Conservation (phyloP, 2,329 filamentous ascomycete genomes). For the Penicillium sp. region DNA sequence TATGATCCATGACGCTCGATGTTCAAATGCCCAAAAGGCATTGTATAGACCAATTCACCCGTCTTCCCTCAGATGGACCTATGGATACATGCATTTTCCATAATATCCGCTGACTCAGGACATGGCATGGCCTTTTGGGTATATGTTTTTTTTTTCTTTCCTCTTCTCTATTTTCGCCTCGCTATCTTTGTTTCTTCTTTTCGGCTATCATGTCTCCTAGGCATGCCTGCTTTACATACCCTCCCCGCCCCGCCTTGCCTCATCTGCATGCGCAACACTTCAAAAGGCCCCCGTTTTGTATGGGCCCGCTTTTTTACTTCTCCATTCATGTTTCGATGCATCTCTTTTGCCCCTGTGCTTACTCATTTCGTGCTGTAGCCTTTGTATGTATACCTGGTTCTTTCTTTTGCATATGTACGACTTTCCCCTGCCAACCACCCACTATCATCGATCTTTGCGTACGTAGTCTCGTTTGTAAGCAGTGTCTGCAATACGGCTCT, state of each 20-base stretch:
- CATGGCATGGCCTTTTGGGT: neutral
- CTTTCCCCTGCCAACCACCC: neutral
- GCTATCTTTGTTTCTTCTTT: neutral
- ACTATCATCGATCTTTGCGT: too few relatives aligned
- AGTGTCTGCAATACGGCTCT: too few relatives aligned
- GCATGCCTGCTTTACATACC: conserved; percentile 1
- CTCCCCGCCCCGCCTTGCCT: neutral
- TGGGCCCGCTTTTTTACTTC: neutral
- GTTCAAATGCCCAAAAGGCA: neutral
- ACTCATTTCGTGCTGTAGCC: conserved; percentile 5
- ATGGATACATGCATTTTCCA: conserved; percentile 3
- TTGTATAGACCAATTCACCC: conserved; percentile 10
- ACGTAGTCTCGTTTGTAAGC: too few relatives aligned
- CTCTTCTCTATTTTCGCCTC: neutral
- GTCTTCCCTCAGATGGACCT: neutral
- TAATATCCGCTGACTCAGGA: too few relatives aligned
- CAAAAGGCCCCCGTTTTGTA: neutral
- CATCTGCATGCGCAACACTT: neutral
- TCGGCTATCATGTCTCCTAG: neutral
- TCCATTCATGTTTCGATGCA: conserved; percentile 10
- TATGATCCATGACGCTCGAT: neutral
- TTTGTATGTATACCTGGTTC: conserved; percentile 17
- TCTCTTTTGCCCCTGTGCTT: conserved; percentile 2
- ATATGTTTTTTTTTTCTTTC: neutral
- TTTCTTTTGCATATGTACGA: conserved; percentile 5